A percentile compares a stretch with the other conserved stretches of the same genome.
Evolutionary conservation across 2,329 filamentous ascomycete genomes (phyloP).

Genomic region (Cryphonectria radicalis): DNA sequence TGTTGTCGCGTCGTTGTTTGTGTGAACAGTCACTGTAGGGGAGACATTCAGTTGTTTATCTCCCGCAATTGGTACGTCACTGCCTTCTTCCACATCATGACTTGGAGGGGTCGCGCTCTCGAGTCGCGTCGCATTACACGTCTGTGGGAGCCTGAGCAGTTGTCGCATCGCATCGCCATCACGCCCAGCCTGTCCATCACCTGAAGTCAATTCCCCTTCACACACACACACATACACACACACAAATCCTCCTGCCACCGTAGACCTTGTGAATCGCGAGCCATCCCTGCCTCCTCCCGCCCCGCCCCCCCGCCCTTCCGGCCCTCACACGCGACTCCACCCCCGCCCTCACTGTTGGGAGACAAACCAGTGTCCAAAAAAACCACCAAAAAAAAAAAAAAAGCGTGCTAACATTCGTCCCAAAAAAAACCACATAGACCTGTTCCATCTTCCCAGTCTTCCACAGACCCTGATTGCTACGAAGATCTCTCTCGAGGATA

Average conservation of each 20-base stretch:
- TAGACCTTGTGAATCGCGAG: constrained; percentile 13
- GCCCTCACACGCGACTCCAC: background rate
- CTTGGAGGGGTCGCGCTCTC: constrained; percentile 31
- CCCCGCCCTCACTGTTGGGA: background rate
- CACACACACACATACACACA: background rate
- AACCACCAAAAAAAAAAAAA: too few species aligned
- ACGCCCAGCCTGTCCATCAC: background rate
- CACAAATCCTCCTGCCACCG: constrained; percentile 1
- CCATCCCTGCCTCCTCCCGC: background rate
- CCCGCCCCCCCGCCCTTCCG: background rate
- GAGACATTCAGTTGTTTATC: constrained; percentile 99
- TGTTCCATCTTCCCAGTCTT: constrained; percentile 32
- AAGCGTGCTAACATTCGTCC: constrained; percentile 8
- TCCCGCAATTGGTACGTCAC: constrained; percentile 71
- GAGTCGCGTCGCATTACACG: constrained; percentile 32
- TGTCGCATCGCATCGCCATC: constrained; percentile 12
- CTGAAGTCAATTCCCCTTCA: background rate
- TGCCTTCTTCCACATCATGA: constrained; percentile 41
- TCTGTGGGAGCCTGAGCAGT: constrained; percentile 21
- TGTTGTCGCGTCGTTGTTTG: constrained; percentile 26
- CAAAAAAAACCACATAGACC: constrained; percentile 31
- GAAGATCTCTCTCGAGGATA: constrained; percentile 3
- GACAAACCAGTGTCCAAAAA: background rate
- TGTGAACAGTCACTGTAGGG: constrained; percentile 60
- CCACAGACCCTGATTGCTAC: constrained; percentile 5